Conservation (phyloP, 2,329 filamentous ascomycete genomes). For the Neonectria hederae region DNA sequence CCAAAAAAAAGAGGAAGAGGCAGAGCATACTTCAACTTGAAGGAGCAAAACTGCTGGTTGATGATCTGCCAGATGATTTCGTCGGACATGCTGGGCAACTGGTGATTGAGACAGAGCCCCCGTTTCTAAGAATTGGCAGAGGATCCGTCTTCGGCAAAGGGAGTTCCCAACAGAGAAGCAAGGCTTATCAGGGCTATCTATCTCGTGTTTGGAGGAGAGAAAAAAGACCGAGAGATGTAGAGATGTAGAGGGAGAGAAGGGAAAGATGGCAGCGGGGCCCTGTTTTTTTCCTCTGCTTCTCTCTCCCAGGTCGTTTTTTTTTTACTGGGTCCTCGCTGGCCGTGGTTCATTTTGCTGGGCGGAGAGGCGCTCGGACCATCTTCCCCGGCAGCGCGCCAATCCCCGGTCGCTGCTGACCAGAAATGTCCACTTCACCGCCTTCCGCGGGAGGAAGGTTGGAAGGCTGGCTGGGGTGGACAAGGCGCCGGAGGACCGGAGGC, state of each 20-base stretch:
- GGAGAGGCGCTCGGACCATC: constrained; percentile 24
- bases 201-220: background rate
- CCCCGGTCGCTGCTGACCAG: constrained; percentile 30
- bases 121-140: background rate
- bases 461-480: no score
- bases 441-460: constrained; percentile 1
- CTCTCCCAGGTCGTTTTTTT: constrained; percentile 31
- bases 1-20: background rate
- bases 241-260: constrained; percentile 28
- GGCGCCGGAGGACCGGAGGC: constrained; percentile 10
- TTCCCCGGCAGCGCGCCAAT: constrained; percentile 22
- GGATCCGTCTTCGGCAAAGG: background rate
- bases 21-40: constrained; percentile 82
- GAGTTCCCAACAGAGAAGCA: background rate
- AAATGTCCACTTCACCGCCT: constrained; percentile 29
- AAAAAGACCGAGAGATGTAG: constrained; percentile 10
- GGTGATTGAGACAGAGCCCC: background rate
- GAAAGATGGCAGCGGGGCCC: constrained; percentile 32
- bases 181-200: background rate
- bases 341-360: constrained; percentile 10
- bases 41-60: constrained; percentile 93
- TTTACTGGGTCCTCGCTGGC: constrained; percentile 21
- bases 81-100: constrained; percentile 73
- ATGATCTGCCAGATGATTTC: constrained; percentile 98
- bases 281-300: constrained; percentile 29